Base-by-base conservation (phyloP, 1,284 basidiomycete genomes). In the Cystobasidium sp. region DNA sequence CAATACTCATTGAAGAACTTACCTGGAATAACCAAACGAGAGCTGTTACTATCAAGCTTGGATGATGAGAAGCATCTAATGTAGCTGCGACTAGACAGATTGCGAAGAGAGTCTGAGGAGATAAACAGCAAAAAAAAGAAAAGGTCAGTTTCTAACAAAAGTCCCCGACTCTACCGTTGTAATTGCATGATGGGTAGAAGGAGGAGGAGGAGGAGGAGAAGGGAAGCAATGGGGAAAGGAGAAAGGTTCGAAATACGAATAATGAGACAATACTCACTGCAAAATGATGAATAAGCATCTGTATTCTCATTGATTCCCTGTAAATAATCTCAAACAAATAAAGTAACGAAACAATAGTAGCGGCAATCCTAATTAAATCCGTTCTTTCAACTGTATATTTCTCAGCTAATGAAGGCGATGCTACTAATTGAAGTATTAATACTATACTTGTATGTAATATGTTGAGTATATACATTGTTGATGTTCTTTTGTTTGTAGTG, bases 271-370 rank as follows among this genome's bases (percentile, higher is more conserved):
- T n/a, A n/a, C n/a, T 65, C 62, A 65, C 62, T 46, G 62, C 62
- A 20, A 67, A 53, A 24, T 67, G 65, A 43, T 67, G 65, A 1
- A 49, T 49, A n/a, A 52, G 65, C 65, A 67, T 67, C n/a, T 46
- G 51, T 31, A 46, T 37, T 7, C 51, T 18, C 65, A 67, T 53
- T 20, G n/a, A 43, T 3, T 67, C 65, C 16, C 65, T 22, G 14
- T 67, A 67, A 31, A 43, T 39, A 6, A 67, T 52, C 51, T 67
- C 65, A 43, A 53, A 67, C 31, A 67, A 49, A 49, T 67, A 67
- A n/a, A 67, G 65, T 7, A 22, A 31, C 12, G 49, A 18, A 9
- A 67, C 39, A n/a, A 55, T 24, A 6, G 53, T 18, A 14, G 20
- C 31, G 1, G 47, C 65, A 22, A 67, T 18, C 1, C 51, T 14